Percentiles rank a stretch among this genome's conserved stretches.
Conservation (phyloP, 208 protist genomes). For the Crithidia bombi region DNA sequence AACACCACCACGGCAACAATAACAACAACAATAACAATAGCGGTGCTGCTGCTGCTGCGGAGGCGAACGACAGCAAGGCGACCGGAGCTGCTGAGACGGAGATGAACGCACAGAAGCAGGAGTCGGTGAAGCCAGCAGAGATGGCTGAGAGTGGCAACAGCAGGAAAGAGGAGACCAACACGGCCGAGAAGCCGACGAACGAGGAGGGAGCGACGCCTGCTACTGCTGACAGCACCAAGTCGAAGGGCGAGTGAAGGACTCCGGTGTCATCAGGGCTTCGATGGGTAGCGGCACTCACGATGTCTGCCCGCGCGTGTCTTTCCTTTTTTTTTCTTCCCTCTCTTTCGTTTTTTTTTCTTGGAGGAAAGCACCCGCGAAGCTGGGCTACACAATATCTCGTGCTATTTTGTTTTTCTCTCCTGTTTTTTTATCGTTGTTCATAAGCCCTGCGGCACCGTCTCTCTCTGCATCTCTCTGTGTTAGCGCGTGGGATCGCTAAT, state of each 20-base stretch:
- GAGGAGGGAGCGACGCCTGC: conserved; percentile 5
- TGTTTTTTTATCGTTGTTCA: conserved; percentile 23
- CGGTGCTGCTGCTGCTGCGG: neutral
- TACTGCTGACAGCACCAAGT: conserved; percentile 5
- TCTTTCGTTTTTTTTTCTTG: conserved; percentile 2
- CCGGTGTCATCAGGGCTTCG: neutral
- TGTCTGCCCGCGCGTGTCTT: neutral
- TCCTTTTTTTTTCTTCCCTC: conserved; percentile 3
- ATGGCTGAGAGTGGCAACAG: neutral
- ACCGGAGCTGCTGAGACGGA: neutral
- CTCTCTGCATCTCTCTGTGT: neutral
- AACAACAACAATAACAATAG: conserved; percentile 18
- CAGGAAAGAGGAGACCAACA: neutral
- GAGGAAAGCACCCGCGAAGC: neutral
- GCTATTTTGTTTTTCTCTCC: conserved; percentile 30
- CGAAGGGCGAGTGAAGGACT: conserved; percentile 14
- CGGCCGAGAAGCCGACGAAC: conserved; percentile 7
- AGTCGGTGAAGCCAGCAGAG: conserved; percentile 13
- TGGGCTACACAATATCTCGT: no score
- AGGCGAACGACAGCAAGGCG: conserved; percentile 13
- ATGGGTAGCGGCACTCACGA: neutral
- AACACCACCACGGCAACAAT: conserved; percentile 35
- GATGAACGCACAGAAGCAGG: neutral
- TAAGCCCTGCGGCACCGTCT: neutral
- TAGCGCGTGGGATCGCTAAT: no score